A percentile compares a stretch with the other conserved stretches of the same genome.
Conservation (phyloP, 2,329 filamentous ascomycete genomes). For the Ophiostoma quercus region DNA sequence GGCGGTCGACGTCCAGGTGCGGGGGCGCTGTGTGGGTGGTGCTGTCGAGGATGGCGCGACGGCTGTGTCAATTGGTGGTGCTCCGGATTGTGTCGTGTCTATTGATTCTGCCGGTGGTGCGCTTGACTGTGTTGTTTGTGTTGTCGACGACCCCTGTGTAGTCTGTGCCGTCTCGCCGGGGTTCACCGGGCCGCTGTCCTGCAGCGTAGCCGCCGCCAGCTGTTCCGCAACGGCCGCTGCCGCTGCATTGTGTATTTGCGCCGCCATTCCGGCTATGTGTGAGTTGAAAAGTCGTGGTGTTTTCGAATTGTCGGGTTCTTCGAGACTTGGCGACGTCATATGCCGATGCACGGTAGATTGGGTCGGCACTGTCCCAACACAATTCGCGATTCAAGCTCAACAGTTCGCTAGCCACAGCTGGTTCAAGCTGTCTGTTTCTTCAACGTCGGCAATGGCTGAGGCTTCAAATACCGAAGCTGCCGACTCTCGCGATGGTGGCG, state of each 20-base stretch:
- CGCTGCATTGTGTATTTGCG: neutral
- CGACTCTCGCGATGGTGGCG: neutral
- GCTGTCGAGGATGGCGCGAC: neutral
- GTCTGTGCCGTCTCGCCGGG: neutral
- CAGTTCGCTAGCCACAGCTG: neutral
- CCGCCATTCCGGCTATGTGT: neutral
- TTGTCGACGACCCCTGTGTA: neutral
- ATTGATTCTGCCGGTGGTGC: neutral
- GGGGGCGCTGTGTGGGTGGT: conserved; percentile 29
- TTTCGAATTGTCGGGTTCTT: neutral
- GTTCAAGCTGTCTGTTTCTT: neutral
- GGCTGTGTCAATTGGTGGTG: neutral
- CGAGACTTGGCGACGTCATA: neutral
- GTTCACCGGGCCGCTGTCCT: neutral
- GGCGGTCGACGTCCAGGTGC: conserved; percentile 46
- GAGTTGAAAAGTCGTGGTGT: neutral
- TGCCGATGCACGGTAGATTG: neutral
- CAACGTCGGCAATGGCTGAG: neutral
- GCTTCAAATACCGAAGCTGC: conserved; percentile 6
- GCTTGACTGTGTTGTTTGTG: neutral
- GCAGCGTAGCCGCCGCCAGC: neutral
- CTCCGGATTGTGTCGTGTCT: neutral
- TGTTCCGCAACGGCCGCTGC: neutral
- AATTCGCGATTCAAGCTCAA: neutral
- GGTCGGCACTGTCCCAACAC: neutral